A percentile compares a stretch with the other conserved stretches of the same genome.
phyloP scores from a whole-genome alignment of 2,329 filamentous ascomycete species.

The Paecilomyces niveus region DNA sequence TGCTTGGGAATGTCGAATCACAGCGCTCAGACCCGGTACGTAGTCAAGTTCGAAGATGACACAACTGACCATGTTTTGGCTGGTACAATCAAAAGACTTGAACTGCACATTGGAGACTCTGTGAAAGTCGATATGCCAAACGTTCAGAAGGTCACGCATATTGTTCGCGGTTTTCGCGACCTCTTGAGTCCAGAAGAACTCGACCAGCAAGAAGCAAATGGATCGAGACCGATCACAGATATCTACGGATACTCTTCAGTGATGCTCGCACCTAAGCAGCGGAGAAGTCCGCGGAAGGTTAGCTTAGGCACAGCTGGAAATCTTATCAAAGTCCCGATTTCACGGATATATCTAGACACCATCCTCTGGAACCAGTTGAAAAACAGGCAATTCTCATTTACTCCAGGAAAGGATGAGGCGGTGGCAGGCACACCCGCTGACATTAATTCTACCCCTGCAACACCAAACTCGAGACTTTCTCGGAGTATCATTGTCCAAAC shows the following conservation, averaged over 20 bases:
- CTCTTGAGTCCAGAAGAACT: constrained; percentile 23
- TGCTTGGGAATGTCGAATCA: constrained; percentile 43
- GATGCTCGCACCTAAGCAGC: constrained; percentile 34
- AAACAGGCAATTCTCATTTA: constrained; percentile 30
- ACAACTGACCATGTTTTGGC: constrained; percentile 32
- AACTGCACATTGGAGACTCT: constrained; percentile 37
- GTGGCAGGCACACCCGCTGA: constrained; percentile 32
- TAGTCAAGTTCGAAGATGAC: constrained; percentile 41
- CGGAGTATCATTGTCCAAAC: constrained; percentile 26
- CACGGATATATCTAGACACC: constrained; percentile 39
- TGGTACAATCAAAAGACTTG: constrained; percentile 36
- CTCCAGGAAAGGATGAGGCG: constrained; percentile 11
- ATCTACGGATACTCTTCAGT: constrained; percentile 37
- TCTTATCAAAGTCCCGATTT: constrained; percentile 36
- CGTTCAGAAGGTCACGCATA: constrained; percentile 36
- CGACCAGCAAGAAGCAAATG: constrained; percentile 14
- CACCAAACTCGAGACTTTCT: constrained; percentile 45
- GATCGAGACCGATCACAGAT: constrained; percentile 30
- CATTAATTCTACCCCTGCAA: constrained; percentile 33
- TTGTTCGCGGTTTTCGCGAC: constrained; percentile 35
- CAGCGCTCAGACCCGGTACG: constrained; percentile 34
- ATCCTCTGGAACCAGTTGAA: constrained; percentile 41
- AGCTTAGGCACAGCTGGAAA: constrained; percentile 20
- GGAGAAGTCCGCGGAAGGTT: constrained; percentile 32
- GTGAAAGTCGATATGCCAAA: constrained; percentile 40